Evolutionary conservation across 306 rosid genomes (phyloP).

Genomic region (Hippophae rhamnoides): DNA sequence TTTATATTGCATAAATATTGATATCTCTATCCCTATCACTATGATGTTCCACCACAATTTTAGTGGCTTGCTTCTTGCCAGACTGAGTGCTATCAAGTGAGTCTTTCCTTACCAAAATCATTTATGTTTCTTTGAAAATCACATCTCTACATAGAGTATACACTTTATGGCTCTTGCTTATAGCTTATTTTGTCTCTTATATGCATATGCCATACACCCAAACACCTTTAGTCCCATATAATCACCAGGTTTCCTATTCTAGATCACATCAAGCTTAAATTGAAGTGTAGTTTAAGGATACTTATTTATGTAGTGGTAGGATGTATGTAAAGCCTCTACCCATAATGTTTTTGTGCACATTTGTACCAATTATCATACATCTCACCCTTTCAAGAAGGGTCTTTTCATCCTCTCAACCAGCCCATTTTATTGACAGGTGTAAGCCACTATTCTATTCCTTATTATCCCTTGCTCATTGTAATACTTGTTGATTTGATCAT

Average conservation of each 20-base stretch:
- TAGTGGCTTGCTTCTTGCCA: no score
- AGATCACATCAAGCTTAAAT: neutral
- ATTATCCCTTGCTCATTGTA: neutral
- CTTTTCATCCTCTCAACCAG: neutral
- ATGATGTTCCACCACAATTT: no score
- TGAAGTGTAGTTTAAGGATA: neutral
- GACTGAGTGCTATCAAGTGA: no score
- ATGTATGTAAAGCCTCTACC: neutral
- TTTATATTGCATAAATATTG: no score
- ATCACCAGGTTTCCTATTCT: neutral
- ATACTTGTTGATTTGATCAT: no score
- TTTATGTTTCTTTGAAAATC: no score
- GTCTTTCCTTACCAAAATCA: no score
- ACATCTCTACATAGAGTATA: no score
- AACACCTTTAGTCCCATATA: no score
- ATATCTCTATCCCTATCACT: no score
- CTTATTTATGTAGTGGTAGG: neutral
- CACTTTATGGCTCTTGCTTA: no score
- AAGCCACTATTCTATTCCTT: neutral
- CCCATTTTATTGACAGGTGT: neutral
- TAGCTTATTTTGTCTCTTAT: neutral
- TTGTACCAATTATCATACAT: neutral
- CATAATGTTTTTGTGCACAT: neutral
- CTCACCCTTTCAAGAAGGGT: neutral
- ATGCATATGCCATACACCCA: no score